These are phyloP conservation scores for Phytopythium vexans DNA, from an alignment of 352 stramenopile genomes.

Conservation along the genomic window DNA sequence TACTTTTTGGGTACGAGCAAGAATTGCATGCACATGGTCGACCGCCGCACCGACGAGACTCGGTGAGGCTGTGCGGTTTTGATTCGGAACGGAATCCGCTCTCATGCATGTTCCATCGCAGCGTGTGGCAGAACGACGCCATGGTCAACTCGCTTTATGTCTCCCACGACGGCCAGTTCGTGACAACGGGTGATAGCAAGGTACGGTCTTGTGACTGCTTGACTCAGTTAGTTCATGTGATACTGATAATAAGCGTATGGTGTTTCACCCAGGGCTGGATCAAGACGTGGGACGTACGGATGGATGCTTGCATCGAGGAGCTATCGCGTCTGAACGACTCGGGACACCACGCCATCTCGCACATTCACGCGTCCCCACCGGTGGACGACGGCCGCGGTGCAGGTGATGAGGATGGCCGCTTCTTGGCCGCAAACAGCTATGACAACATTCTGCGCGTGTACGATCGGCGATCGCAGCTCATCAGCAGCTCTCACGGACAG, in stretches of 20 bases:
- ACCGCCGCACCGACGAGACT: slow-evolving; percentile 48
- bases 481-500: slow-evolving; percentile 62
- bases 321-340: slow-evolving; percentile 78
- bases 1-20: slow-evolving; percentile 84
- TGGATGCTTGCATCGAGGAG: slow-evolving; percentile 74
- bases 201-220: slow-evolving; percentile 13
- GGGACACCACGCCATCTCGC: slow-evolving; percentile 75
- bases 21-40: slow-evolving; percentile 66
- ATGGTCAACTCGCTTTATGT: slow-evolving; percentile 88
- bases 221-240: background rate
- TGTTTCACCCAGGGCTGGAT: slow-evolving; percentile 54
- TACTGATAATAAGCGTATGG: slow-evolving; percentile 1
- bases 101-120: slow-evolving; percentile 17
- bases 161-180: slow-evolving; percentile 64
- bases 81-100: no score
- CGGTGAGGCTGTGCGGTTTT: no score
- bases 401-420: slow-evolving; percentile 75
- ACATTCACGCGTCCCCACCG: slow-evolving; percentile 75
- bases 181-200: slow-evolving; percentile 85
- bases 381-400: slow-evolving; percentile 43
- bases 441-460: slow-evolving; percentile 90
- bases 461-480: slow-evolving; percentile 78
- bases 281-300: slow-evolving; percentile 86
- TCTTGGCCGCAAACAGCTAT: slow-evolving; percentile 86
- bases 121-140: slow-evolving; percentile 78